Percentiles rank a stretch among this genome's conserved stretches.
Evolutionary conservation across 116 monocot species (phyloP).

Genomic region (Posidonia oceanica): DNA sequence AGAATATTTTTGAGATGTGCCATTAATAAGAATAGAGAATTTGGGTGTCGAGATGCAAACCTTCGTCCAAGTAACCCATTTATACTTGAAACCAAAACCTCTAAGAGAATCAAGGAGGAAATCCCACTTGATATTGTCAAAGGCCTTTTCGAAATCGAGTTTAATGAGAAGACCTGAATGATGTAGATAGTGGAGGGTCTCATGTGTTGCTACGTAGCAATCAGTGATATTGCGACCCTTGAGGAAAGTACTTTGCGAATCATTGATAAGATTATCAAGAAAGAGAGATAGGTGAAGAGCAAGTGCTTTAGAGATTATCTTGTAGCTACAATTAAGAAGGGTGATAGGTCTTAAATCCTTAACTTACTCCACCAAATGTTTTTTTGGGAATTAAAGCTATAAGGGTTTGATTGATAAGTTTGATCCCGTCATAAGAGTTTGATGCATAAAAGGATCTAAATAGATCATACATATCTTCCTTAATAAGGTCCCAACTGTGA

Average conservation of each 20-base stretch:
- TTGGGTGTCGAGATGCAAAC: background rate
- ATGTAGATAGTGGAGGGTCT: background rate
- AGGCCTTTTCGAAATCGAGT: background rate
- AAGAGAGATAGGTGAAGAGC: background rate
- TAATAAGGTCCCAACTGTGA: background rate
- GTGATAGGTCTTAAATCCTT: background rate
- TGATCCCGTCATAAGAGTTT: background rate
- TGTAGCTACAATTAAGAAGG: background rate
- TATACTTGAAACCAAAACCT: background rate
- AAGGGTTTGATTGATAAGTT: background rate
- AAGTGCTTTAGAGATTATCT: background rate
- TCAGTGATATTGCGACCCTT: background rate
- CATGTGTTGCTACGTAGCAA: background rate
- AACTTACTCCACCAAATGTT: background rate
- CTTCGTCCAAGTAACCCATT: background rate
- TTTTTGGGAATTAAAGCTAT: background rate
- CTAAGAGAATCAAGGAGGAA: background rate
- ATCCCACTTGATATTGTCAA: background rate
- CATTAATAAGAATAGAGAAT: background rate
- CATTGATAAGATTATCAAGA: background rate
- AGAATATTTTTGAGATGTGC: background rate
- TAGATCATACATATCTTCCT: background rate
- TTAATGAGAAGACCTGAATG: background rate
- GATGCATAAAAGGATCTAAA: background rate
- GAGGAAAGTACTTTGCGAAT: background rate